Conservation (phyloP, 2,329 filamentous ascomycete genomes). For the Beauveria australis region DNA sequence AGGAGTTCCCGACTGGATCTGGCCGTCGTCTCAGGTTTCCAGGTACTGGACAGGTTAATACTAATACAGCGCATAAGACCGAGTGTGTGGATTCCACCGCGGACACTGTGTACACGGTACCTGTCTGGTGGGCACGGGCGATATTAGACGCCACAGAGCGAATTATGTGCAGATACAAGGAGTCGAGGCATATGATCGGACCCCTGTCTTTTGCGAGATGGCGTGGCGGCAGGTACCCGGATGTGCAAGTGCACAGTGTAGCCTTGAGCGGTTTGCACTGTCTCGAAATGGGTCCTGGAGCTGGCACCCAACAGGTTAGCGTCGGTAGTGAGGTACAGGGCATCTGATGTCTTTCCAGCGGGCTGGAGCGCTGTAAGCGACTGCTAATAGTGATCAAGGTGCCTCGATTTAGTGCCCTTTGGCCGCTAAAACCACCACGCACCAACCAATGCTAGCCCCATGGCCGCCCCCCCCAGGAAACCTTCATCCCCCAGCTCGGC, state of each 20-base stretch:
- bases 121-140: slow-evolving; percentile 4
- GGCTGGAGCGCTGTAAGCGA: neutral
- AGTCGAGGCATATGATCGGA: neutral
- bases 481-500: neutral
- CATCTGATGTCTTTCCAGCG: neutral
- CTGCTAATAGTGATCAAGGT: neutral
- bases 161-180: neutral
- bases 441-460: neutral
- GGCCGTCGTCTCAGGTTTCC: slow-evolving; percentile 3
- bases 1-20: neutral
- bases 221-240: neutral
- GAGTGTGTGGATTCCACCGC: neutral
- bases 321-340: neutral
- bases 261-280: neutral
- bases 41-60: neutral
- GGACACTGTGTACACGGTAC: slow-evolving; percentile 10
- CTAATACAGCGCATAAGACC: no score
- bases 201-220: neutral
- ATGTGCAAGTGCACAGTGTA: neutral
- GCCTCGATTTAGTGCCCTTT: neutral
- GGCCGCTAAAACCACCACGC: neutral
- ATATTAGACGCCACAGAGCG: slow-evolving; percentile 5
- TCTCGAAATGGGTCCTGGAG: neutral
- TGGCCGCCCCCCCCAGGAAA: neutral
- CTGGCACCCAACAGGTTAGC: neutral